Percentiles rank a stretch among this genome's conserved stretches.
Conservation (phyloP, 148 eudicot species). For the Arbutus unedo region DNA sequence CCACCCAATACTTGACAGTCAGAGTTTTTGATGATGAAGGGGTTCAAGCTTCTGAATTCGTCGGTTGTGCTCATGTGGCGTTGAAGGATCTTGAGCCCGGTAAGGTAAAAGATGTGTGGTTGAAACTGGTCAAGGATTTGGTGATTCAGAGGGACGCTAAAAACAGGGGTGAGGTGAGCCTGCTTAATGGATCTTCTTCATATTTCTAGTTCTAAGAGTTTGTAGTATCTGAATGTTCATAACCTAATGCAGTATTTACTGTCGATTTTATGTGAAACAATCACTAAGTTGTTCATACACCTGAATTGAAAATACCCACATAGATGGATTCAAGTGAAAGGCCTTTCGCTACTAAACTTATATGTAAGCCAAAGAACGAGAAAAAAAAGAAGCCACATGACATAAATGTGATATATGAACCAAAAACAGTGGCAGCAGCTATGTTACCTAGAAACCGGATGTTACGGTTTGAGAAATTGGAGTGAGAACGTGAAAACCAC, state of each 20-base stretch:
- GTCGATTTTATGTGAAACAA: background rate
- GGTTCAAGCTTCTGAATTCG: constrained; percentile 69
- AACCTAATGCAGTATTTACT: background rate
- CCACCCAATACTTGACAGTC: constrained; percentile 72
- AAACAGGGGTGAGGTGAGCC: constrained; percentile 68
- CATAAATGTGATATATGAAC: background rate
- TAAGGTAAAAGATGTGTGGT: constrained; percentile 71
- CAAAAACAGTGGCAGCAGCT: background rate
- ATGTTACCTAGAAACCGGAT: too few relatives aligned
- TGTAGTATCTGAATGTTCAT: background rate
- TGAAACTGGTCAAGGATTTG: constrained; percentile 76
- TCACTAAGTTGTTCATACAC: background rate
- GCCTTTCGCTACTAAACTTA: background rate
- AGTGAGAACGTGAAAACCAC: too few relatives aligned
- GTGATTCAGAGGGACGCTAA: constrained; percentile 70
- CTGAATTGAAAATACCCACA: background rate
- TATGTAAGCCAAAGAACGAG: background rate
- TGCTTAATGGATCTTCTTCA: background rate
- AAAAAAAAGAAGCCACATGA: background rate
- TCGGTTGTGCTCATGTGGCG: constrained; percentile 62
- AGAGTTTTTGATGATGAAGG: constrained; percentile 90
- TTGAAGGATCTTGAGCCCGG: constrained; percentile 72
- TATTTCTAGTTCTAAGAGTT: background rate
- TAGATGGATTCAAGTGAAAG: background rate
- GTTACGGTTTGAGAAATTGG: too few relatives aligned